Conservation (phyloP, 2,329 filamentous ascomycete genomes). For the Aspergillus tubingensis region DNA sequence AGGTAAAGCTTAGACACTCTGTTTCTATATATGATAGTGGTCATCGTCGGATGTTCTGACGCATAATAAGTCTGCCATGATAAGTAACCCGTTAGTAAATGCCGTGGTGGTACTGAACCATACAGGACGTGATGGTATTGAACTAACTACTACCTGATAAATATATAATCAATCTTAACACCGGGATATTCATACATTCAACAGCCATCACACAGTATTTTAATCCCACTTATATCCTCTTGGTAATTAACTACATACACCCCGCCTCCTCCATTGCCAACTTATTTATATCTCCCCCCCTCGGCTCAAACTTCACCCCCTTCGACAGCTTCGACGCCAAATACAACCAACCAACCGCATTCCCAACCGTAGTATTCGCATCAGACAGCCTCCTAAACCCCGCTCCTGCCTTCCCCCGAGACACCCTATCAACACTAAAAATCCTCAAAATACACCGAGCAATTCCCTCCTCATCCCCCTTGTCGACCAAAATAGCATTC, state of each 20-base stretch:
- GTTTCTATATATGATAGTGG: no score
- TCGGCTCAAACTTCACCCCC: constrained; percentile 57
- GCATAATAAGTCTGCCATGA: no score
- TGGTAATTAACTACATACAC: neutral
- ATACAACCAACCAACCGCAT: constrained; percentile 73
- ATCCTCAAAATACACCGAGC: constrained; percentile 64
- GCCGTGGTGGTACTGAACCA: no score
- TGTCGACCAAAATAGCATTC: constrained; percentile 69
- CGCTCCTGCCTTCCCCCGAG: constrained; percentile 49
- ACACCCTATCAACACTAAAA: constrained; percentile 63
- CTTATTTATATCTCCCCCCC: constrained; percentile 68
- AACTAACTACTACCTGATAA: no score
- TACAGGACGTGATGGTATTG: no score
- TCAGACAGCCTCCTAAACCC: constrained; percentile 53
- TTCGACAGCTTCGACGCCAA: constrained; percentile 65
- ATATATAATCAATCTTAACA: no score
- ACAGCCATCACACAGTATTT: no score
- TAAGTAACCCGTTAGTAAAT: no score
- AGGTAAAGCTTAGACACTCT: no score
- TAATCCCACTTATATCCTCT: no score
- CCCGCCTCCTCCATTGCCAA: constrained; percentile 49
- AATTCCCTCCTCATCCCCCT: constrained; percentile 66
- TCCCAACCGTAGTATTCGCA: constrained; percentile 75
- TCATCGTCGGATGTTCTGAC: no score
- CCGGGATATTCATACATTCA: no score